Percentiles rank a stretch among this genome's conserved stretches.
These are phyloP conservation scores for Chlorella sp. DNA, from an alignment of 139 green algal genomes.

Conservation along the genomic window DNA sequence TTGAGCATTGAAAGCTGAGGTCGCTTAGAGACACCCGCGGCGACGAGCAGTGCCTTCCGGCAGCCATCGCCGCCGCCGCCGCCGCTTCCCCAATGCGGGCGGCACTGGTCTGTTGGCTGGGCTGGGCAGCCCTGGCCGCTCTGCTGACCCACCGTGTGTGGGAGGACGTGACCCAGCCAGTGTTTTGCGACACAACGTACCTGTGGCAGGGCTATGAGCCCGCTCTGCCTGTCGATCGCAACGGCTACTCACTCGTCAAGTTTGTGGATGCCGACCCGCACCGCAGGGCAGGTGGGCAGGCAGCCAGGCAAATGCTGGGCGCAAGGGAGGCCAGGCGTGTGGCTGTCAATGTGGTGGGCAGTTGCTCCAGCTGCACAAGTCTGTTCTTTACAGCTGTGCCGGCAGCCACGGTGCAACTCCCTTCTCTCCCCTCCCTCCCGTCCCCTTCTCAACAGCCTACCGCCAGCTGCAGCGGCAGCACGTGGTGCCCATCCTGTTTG, in stretches of 20 bases:
- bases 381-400: not conserved
- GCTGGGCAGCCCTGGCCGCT: not conserved
- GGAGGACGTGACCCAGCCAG: not conserved
- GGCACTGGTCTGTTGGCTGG: not conserved
- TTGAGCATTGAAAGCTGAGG: too few species aligned
- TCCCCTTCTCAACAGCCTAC: not conserved
- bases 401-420: not conserved
- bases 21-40: too few species aligned
- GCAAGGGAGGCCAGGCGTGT: too few species aligned
- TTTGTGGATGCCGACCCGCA: constrained; percentile 24
- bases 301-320: too few species aligned
- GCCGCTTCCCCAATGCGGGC: too few species aligned
- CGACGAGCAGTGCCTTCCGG: too few species aligned
- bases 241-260: constrained; percentile 31
- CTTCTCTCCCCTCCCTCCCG: not conserved
- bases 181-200: constrained; percentile 49
- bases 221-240: not conserved
- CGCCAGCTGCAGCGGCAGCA: not conserved
- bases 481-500: constrained; percentile 44
- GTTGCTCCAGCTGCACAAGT: too few species aligned
- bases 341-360: too few species aligned
- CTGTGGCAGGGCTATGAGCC: constrained; percentile 42
- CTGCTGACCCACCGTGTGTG: not conserved
- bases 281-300: not conserved
- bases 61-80: too few species aligned